Evolutionary conservation across 371 early-diverging fungal species (phyloP), one percentile per base, ranked within the genome.

Genomic region (Coemansia sp.): DNA sequence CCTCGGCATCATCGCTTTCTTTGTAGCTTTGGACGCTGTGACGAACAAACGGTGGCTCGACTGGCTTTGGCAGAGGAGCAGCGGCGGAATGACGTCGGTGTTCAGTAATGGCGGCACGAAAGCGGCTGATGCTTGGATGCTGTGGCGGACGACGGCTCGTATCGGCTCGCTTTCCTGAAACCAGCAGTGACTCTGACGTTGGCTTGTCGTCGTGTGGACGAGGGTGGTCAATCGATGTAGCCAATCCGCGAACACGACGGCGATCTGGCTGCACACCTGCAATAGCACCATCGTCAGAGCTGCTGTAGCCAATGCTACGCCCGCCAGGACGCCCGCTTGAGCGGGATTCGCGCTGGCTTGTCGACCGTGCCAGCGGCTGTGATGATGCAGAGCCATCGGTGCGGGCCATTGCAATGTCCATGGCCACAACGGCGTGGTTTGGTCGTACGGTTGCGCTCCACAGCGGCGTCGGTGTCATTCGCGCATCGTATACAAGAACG

Each of bases 71-170:
- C 36, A 36, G 36, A 36, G 36, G 36, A 11, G 36, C 36, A 9
- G 26, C 46, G 19, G 52, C 28, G 3, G 46, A 39, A 6, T 21
- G 55, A 13, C 46, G 52, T 13, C 58, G 69, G 28, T 61, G 62
- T 59, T 71, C 71, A 28, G 36, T 71, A 17, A 71, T 29, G 28
- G 71, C 63, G 2, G 71, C 46, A 15, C 71, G 71, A 55, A 69
- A 71, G 11, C 63, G 40, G 48, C 58, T 44, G 29, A 71, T 71
- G 54, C 63, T 71, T 19, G 71, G 71, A 17, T 71, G 71, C 46
- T 71, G 71, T 13, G 71, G 71, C 23, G 71, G 71, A 4, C 71
- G 70, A 26, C 17, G 12, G n/a, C 41, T 23, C n/a, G 53, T 23
- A 13, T 62, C 69, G 23, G 40, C 46, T 21, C 21, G 26, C 39